Conservation (phyloP, 495 filamentous ascomycete genomes). For the Aspergillus heteromorphus region DNA sequence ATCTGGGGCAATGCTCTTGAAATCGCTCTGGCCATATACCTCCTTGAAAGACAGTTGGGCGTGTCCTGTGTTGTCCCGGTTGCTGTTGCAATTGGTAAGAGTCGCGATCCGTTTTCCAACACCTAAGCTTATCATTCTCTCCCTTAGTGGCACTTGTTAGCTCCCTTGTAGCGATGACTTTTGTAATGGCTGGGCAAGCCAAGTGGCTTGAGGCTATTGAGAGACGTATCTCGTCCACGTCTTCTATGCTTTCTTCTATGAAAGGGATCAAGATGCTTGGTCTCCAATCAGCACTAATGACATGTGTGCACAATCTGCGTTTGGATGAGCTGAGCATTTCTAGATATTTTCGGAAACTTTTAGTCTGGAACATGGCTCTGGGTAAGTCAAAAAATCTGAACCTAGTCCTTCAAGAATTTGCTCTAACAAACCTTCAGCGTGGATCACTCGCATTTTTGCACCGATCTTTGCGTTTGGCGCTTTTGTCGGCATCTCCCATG, state of each 20-base stretch:
- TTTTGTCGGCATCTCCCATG: slow-evolving; percentile 45
- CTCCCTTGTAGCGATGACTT: slow-evolving; percentile 33
- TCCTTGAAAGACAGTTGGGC: slow-evolving; percentile 54
- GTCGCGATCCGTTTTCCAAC: slow-evolving; percentile 17
- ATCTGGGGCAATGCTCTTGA: slow-evolving; percentile 55
- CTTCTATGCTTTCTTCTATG: slow-evolving; percentile 45
- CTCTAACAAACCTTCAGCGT: slow-evolving; percentile 24
- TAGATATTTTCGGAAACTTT: slow-evolving; percentile 48
- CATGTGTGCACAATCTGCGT: slow-evolving; percentile 43
- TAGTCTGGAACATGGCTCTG: slow-evolving; percentile 51
- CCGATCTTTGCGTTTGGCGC: slow-evolving; percentile 50
- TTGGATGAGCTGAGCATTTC: slow-evolving; percentile 54
- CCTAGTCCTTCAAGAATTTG: neutral
- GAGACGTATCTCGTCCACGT: slow-evolving; percentile 45
- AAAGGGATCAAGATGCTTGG: slow-evolving; percentile 62
- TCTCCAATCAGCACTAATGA: slow-evolving; percentile 34
- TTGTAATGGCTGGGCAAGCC: slow-evolving; percentile 17
- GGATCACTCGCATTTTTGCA: slow-evolving; percentile 46
- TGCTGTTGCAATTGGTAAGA: slow-evolving; percentile 42
- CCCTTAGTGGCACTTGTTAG: slow-evolving; percentile 28
- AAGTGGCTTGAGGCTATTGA: slow-evolving; percentile 51
- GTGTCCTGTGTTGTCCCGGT: slow-evolving; percentile 48
- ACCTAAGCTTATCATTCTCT: neutral
- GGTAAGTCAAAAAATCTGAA: slow-evolving; percentile 18
- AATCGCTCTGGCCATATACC: slow-evolving; percentile 52